A percentile compares a stretch with the other conserved stretches of the same genome.
phyloP scores from a whole-genome alignment of 1,284 basidiomycete genomes.

The Puccinia brachypodii region DNA sequence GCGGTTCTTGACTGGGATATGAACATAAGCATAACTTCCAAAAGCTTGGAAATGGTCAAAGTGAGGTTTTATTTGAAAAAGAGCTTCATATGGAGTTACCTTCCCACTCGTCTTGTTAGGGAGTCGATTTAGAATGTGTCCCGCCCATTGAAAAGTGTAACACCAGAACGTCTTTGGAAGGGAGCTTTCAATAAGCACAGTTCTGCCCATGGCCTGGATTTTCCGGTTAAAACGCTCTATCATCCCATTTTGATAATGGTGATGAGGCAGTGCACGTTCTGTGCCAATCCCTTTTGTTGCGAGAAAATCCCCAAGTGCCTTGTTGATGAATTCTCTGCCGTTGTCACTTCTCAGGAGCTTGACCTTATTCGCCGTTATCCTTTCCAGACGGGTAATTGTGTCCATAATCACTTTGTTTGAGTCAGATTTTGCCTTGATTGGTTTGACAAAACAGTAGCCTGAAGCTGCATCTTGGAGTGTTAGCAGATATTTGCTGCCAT shows the following conservation, averaged over 20 bases:
- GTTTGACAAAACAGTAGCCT: neutral
- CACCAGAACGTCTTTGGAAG: slow-evolving; percentile 2
- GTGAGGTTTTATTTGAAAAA: neutral
- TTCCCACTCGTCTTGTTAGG: neutral
- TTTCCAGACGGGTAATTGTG: neutral
- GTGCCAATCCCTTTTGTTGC: neutral
- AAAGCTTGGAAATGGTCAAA: neutral
- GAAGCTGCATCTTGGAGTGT: neutral
- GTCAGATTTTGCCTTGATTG: neutral
- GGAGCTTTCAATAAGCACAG: neutral
- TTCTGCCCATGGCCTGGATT: neutral
- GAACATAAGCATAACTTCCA: neutral
- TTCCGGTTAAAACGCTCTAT: neutral
- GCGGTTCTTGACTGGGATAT: neutral
- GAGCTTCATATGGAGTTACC: neutral
- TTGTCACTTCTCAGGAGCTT: neutral
- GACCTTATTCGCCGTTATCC: neutral
- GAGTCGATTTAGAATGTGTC: neutral
- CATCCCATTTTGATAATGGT: neutral
- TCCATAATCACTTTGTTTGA: neutral
- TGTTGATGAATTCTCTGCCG: neutral
- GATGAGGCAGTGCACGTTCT: neutral
- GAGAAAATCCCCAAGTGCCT: neutral
- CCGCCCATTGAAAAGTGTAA: neutral
- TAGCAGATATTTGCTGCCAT: neutral